Percentiles rank a stretch among this genome's conserved stretches.
phyloP scores from a whole-genome alignment of 768 basidiomycete species.

The Cytidiella melzeri region DNA sequence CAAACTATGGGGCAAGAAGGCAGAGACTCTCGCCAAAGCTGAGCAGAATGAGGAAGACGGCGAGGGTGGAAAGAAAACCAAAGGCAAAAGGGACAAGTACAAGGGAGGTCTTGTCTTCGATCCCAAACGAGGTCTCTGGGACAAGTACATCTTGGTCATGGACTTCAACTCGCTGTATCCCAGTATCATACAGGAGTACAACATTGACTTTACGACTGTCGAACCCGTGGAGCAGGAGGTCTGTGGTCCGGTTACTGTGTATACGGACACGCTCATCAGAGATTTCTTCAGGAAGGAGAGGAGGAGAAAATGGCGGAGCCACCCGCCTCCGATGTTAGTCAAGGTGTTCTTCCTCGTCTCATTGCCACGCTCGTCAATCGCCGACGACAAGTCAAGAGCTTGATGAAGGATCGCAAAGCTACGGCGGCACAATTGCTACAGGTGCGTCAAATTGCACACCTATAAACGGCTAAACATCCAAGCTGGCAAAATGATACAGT shows the following conservation, averaged over 20 bases:
- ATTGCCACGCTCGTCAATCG: conserved; percentile 95
- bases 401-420: conserved; percentile 86
- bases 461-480: background rate
- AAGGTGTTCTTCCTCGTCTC: conserved; percentile 93
- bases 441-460: conserved; percentile 35
- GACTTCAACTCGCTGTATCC: conserved; percentile 99
- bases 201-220: conserved; percentile 98
- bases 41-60: conserved; percentile 46
- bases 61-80: conserved; percentile 42
- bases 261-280: background rate
- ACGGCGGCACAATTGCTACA: conserved; percentile 75
- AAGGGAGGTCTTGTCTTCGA: conserved; percentile 98
- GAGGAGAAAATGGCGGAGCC: conserved; percentile 88
- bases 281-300: conserved; percentile 37
- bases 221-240: conserved; percentile 61
- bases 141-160: conserved; percentile 97
- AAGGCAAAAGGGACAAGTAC: conserved; percentile 87
- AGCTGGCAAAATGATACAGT: conserved; percentile 41
- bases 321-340: conserved; percentile 59
- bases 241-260: conserved; percentile 10
- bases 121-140: conserved; percentile 93
- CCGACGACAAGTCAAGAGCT: conserved; percentile 80
- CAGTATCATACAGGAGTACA: conserved; percentile 98
- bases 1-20: conserved; percentile 81
- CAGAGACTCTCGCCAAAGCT: conserved; percentile 39